Conservation (phyloP, 352 stramenopile species). For the Phytophthora melonis region DNA sequence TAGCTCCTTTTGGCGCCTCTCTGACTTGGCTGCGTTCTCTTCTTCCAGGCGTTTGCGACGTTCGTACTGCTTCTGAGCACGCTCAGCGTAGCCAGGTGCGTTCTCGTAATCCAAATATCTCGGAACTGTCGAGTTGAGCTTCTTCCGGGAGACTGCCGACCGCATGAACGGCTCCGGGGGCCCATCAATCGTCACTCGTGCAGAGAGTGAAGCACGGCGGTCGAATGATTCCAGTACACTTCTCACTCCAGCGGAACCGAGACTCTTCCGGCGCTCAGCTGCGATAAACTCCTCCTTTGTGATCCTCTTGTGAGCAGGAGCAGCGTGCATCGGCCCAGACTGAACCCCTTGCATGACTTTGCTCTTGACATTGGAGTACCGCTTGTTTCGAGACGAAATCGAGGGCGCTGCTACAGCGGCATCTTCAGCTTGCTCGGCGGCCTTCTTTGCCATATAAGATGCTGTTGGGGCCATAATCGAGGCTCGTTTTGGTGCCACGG, state of each 20-base stretch:
- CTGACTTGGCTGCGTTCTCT: constrained; percentile 64
- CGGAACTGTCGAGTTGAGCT: constrained; percentile 55
- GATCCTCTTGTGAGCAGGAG: constrained; percentile 36
- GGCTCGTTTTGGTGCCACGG: constrained; percentile 38
- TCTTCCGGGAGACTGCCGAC: constrained; percentile 49
- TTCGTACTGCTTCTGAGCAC: constrained; percentile 66
- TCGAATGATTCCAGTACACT: constrained; percentile 28
- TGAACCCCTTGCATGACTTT: constrained; percentile 50
- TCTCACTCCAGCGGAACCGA: constrained; percentile 37
- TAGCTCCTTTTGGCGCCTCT: constrained; percentile 64
- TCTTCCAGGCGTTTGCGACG: constrained; percentile 75
- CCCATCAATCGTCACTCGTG: constrained; percentile 23
- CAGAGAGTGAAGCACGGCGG: constrained; percentile 42
- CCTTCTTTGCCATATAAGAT: constrained; percentile 46
- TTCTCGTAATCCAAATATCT: constrained; percentile 78
- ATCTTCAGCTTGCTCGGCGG: constrained; percentile 24
- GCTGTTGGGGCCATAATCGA: constrained; percentile 46
- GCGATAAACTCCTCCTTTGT: constrained; percentile 50
- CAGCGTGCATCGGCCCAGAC: constrained; percentile 22
- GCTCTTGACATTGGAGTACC: constrained; percentile 61
- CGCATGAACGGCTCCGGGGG: constrained; percentile 42
- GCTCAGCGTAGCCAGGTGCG: constrained; percentile 48
- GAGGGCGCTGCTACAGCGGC: not conserved
- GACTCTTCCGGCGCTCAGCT: constrained; percentile 55
- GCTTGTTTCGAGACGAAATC: constrained; percentile 38